Conservation (phyloP, 257 asterid genomes). For the Rauvolfia tetraphylla region DNA sequence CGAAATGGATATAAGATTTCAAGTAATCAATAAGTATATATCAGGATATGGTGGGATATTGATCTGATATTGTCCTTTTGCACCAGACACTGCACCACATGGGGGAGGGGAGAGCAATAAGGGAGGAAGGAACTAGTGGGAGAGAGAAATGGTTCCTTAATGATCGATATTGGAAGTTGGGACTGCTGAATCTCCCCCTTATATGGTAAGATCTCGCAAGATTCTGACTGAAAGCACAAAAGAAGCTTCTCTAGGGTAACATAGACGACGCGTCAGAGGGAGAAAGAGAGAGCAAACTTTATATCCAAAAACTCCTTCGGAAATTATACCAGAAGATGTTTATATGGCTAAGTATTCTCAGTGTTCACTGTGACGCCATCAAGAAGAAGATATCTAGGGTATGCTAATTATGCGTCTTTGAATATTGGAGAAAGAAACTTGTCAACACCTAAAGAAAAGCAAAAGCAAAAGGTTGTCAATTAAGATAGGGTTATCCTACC, state of each 20-base stretch:
- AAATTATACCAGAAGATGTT: neutral
- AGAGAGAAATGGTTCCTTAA: conserved; percentile 2
- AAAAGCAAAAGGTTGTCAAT: neutral
- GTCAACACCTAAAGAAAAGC: neutral
- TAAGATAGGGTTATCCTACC: conserved; percentile 35
- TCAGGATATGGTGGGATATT: neutral
- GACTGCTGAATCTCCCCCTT: conserved; percentile 12
- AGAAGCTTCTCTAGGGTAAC: conserved; percentile 27
- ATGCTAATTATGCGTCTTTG: neutral
- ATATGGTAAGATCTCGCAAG: conserved; percentile 20
- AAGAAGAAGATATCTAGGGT: conserved; percentile 3
- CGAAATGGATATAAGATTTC: neutral
- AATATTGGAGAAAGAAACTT: conserved; percentile 8
- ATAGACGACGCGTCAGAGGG: conserved; percentile 2
- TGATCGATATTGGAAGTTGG: conserved; percentile 20
- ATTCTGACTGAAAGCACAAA: conserved; percentile 18
- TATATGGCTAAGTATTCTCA: neutral
- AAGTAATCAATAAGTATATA: neutral
- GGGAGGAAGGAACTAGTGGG: neutral
- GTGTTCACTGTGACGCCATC: neutral
- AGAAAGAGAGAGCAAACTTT: conserved; percentile 3
- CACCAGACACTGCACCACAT: conserved; percentile 15
- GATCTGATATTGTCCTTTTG: conserved; percentile 6
- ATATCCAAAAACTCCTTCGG: neutral
- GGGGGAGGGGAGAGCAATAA: too few relatives aligned